These are phyloP conservation scores for Sonneratia caseolaris DNA, from an alignment of 345 rosid genomes.

Conservation along the genomic window DNA sequence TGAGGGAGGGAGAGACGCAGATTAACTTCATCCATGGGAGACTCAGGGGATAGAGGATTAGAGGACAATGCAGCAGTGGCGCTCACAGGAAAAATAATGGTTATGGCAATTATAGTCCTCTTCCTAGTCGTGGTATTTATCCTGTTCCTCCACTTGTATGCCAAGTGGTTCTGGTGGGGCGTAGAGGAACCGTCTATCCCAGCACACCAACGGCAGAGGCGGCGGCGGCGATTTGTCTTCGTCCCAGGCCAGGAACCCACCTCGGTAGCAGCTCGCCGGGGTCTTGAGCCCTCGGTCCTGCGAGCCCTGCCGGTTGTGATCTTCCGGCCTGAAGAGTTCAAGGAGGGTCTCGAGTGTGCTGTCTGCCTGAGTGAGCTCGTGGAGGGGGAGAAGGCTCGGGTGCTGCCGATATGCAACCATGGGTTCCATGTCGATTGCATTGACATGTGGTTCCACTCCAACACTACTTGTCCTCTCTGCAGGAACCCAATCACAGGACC, in stretches of 20 bases:
- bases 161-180: conserved; percentile 89
- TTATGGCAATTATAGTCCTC: conserved; percentile 46
- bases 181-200: conserved; percentile 31
- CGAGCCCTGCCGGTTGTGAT: conserved; percentile 46
- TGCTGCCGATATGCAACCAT: conserved; percentile 40
- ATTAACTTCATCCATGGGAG: conserved; percentile 26
- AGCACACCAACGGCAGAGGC: conserved; percentile 19
- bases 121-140: conserved; percentile 51
- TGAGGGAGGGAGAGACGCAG: neutral
- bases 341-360: conserved; percentile 54
- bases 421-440: conserved; percentile 47
- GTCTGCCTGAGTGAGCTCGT: conserved; percentile 34
- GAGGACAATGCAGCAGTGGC: conserved; percentile 29
- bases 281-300: conserved; percentile 48
- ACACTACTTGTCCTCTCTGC: conserved; percentile 46
- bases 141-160: conserved; percentile 70
- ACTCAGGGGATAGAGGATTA: conserved; percentile 15
- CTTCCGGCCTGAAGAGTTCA: conserved; percentile 38
- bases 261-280: conserved; percentile 17
- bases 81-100: conserved; percentile 64
- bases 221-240: conserved; percentile 50
- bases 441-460: conserved; percentile 43
- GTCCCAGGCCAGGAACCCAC: conserved; percentile 47
- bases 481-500: conserved; percentile 14
- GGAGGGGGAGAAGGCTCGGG: conserved; percentile 26